These are phyloP conservation scores for Huntiella abstrusa DNA, from an alignment of 2,329 filamentous ascomycete genomes.

Conservation along the genomic window DNA sequence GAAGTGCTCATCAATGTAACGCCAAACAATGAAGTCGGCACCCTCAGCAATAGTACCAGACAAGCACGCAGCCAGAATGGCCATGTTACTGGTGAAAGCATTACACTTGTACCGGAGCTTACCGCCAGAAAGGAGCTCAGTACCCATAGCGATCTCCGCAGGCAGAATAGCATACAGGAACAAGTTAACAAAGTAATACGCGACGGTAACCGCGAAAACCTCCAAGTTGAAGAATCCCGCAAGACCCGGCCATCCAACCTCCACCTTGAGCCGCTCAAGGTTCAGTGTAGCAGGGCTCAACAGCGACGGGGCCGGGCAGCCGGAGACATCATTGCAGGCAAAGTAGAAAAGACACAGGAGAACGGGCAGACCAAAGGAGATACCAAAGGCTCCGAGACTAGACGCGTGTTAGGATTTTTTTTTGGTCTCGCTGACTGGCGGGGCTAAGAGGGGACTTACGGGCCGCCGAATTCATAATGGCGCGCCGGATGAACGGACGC, in stretches of 20 bases:
- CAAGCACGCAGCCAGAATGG: slow-evolving; percentile 51
- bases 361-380: slow-evolving; percentile 64
- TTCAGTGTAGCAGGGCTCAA: slow-evolving; percentile 54
- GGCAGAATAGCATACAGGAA: slow-evolving; percentile 61
- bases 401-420: slow-evolving; percentile 10
- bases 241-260: slow-evolving; percentile 71
- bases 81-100: slow-evolving; percentile 54
- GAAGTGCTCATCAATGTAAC: slow-evolving; percentile 83
- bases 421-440: not conserved
- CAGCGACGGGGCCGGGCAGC: slow-evolving; percentile 72
- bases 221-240: slow-evolving; percentile 50
- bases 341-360: slow-evolving; percentile 67
- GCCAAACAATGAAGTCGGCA: slow-evolving; percentile 73
- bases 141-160: slow-evolving; percentile 51
- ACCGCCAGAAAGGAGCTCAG: slow-evolving; percentile 49
- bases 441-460: slow-evolving; percentile 20
- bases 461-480: slow-evolving; percentile 33
- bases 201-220: slow-evolving; percentile 50
- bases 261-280: slow-evolving; percentile 52
- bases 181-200: slow-evolving; percentile 61
- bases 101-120: slow-evolving; percentile 70
- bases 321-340: slow-evolving; percentile 78
- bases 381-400: slow-evolving; percentile 56
- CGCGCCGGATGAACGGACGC: slow-evolving; percentile 18
- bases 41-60: slow-evolving; percentile 62